phyloP scores from a whole-genome alignment of 1,284 basidiomycete genomes.

The Cutaneotrichosporon spelunceum region DNA sequence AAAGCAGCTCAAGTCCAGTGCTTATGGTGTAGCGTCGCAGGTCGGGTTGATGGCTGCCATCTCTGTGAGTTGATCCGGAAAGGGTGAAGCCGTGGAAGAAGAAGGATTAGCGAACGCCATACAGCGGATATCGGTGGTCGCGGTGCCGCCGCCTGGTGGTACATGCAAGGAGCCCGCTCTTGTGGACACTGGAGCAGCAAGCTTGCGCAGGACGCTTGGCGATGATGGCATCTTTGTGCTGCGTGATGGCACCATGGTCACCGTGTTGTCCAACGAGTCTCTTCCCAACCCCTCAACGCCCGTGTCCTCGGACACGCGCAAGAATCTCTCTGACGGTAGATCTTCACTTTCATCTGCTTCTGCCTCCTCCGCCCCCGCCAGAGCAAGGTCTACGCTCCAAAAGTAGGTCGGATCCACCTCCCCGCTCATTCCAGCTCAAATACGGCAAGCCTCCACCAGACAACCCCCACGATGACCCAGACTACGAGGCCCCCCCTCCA shows the following conservation, averaged over 20 bases:
- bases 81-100: neutral
- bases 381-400: conserved; percentile 55
- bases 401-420: conserved; percentile 48
- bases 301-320: neutral
- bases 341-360: conserved; percentile 66
- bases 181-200: too few species aligned
- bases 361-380: conserved; percentile 74
- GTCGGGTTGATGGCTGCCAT: conserved; percentile 67
- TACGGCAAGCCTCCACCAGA: conserved; percentile 54
- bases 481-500: conserved; percentile 48
- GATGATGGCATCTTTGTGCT: too few species aligned
- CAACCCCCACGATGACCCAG: conserved; percentile 37
- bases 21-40: conserved; percentile 77
- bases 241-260: too few species aligned
- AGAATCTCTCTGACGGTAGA: conserved; percentile 33
- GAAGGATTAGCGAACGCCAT: neutral
- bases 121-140: neutral
- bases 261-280: too few species aligned
- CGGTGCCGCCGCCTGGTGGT: too few species aligned
- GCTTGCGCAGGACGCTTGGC: too few species aligned
- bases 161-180: too few species aligned
- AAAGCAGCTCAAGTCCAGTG: conserved; percentile 51
- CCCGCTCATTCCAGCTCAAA: conserved; percentile 57
- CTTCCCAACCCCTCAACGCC: neutral
- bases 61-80: conserved; percentile 56